Conservation (phyloP, 371 early-diverging fungal species). For the Apophysomyces sp. region DNA sequence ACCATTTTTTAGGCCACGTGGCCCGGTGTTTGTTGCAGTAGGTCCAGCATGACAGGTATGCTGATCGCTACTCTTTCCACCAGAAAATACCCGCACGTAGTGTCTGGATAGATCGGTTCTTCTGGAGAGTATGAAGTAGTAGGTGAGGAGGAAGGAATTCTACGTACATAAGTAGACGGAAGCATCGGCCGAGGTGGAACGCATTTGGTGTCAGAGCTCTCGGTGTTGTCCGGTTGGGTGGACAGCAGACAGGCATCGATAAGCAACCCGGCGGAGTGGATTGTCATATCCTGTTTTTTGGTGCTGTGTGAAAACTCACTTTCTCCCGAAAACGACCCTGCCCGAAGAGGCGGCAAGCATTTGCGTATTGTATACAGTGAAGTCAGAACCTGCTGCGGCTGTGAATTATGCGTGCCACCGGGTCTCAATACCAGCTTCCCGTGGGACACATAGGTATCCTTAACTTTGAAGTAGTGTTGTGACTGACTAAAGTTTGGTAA, state of each 20-base stretch:
- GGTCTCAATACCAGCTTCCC: conserved; percentile 40
- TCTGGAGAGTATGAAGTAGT: not conserved
- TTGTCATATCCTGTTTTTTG: conserved; percentile 6
- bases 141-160: not conserved
- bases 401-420: not conserved
- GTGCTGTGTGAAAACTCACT: conserved; percentile 13
- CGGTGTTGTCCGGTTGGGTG: not conserved
- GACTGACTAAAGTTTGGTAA: conserved; percentile 23
- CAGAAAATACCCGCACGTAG: conserved; percentile 18
- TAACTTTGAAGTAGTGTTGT: conserved; percentile 38
- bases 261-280: not conserved
- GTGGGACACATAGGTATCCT: conserved; percentile 49
- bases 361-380: conserved; percentile 29
- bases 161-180: conserved; percentile 8
- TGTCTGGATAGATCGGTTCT: conserved; percentile 5
- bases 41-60: conserved; percentile 13
- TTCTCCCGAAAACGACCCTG: conserved; percentile 25
- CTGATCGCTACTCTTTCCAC: conserved; percentile 16
- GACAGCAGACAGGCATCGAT: conserved; percentile 16
- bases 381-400: not conserved
- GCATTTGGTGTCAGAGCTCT: not conserved
- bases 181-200: conserved; percentile 11
- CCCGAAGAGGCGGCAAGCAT: conserved; percentile 21
- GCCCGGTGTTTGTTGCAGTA: conserved; percentile 5
- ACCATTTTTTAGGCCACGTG: not conserved